Percentiles rank a stretch among this genome's conserved stretches.
phyloP scores from a whole-genome alignment of 108 stramenopile genomes.

The Conticribra guillardii region DNA sequence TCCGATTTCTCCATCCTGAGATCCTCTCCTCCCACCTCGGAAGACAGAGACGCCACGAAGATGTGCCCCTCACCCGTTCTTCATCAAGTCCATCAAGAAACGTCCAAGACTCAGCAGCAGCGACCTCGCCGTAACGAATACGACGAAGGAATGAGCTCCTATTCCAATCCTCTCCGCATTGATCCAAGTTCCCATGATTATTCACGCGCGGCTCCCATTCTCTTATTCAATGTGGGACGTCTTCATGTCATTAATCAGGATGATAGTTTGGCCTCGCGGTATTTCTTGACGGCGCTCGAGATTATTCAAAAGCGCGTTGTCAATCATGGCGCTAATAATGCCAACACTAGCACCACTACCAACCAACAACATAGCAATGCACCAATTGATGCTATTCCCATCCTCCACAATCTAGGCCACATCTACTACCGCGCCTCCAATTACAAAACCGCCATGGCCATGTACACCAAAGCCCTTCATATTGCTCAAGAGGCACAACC shows the following conservation, averaged over 20 bases:
- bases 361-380: too few species aligned
- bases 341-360: background rate
- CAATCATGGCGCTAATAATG: background rate
- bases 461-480: slow-evolving; percentile 20
- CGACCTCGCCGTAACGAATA: slow-evolving; percentile 21
- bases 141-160: slow-evolving; percentile 69
- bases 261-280: slow-evolving; percentile 5
- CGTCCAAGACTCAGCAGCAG: background rate
- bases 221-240: slow-evolving; percentile 67
- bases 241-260: slow-evolving; percentile 14
- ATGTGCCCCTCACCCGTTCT: too few species aligned
- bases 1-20: background rate
- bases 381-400: slow-evolving; percentile 17
- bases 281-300: slow-evolving; percentile 18
- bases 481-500: background rate
- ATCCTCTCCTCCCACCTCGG: background rate
- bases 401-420: slow-evolving; percentile 32
- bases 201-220: slow-evolving; percentile 23
- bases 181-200: slow-evolving; percentile 1
- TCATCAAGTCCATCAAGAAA: background rate
- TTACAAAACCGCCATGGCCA: slow-evolving; percentile 13
- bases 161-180: slow-evolving; percentile 45
- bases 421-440: slow-evolving; percentile 22
- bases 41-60: too few species aligned
- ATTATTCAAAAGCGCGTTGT: background rate